Evolutionary conservation across 169 alveolate species (phyloP).

Genomic region (Cryptosporidium canis): DNA sequence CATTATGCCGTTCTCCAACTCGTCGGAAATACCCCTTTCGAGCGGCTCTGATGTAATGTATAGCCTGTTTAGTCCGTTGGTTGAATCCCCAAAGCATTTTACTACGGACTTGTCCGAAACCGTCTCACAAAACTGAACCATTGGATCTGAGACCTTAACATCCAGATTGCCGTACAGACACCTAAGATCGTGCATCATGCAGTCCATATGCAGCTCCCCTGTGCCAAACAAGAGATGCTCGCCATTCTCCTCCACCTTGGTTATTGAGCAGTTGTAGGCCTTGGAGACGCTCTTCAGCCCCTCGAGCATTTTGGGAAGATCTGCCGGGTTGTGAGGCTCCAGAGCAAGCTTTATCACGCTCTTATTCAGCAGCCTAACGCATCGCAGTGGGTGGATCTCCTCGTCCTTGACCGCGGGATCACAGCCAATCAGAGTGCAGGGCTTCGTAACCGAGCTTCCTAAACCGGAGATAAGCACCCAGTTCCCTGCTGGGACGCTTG

Average conservation of each 20-base stretch:
- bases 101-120: constrained; percentile 94
- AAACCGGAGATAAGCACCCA: constrained; percentile 96
- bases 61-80: constrained; percentile 92
- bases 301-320: constrained; percentile 98
- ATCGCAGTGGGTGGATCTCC: constrained; percentile 60
- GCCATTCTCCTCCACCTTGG: constrained; percentile 98
- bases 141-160: constrained; percentile 95
- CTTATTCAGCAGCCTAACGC: constrained; percentile 74
- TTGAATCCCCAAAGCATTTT: constrained; percentile 95
- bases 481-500: constrained; percentile 87
- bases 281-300: constrained; percentile 94
- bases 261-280: constrained; percentile 91
- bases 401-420: neutral
- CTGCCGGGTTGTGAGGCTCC: constrained; percentile 98
- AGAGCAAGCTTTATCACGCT: constrained; percentile 89
- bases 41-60: constrained; percentile 95
- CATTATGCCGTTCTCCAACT: constrained; percentile 88
- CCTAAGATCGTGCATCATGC: constrained; percentile 97
- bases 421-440: constrained; percentile 84
- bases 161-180: constrained; percentile 97
- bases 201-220: constrained; percentile 98
- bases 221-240: constrained; percentile 98
- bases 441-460: constrained; percentile 88
- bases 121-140: constrained; percentile 95
- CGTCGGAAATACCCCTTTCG: constrained; percentile 90